Evolutionary conservation across 176 grass and related monocot genomes (phyloP), one percentile per base, ranked within the genome.

Genomic region (Alopecurus myosuroides): DNA sequence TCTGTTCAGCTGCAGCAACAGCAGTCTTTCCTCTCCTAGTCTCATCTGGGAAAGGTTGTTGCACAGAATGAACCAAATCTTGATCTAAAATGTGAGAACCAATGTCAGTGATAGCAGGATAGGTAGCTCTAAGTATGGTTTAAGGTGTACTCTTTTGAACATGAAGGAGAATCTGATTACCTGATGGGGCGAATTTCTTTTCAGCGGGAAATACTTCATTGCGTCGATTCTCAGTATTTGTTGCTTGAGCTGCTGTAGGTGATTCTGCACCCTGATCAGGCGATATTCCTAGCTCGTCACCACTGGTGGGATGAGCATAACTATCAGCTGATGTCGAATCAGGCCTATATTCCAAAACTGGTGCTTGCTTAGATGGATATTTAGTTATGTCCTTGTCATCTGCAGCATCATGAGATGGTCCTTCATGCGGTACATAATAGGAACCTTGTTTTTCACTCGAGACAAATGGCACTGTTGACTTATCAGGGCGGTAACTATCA

Each of bases 371-470:
- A 36, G 42, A 65, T 67, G 29, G 78, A 67, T 64, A 34, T 50
- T 65, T 66, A 34, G 36, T 23, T 18, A 46, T 67, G 41, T 67
- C 78, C 31, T 80, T 35, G 42, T 17, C 78, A 67, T 50, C 29
- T 35, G 45, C 44, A 36, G 42, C 18, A 81, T 67, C 42, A 25
- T 63, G 42, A 33, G 37, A 66, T 80, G 41, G 18, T 65, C 42
- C 78, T 49, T 50, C 60, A 64, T 42, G 58, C 31, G 31, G 73
- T 62, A n/a, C 31, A 48, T 36, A 39, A 70, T 60, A 31, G 28
- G 73, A 88, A 77, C 48, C 72, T 77, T 82, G 79, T 39, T 70
- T 49, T 88, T 35, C 63, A 70, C 73, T 83, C 9, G 80, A 83
- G 52, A 39, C 10, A 78, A 26, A 80, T 80, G 77, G 78, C 41